These are phyloP conservation scores for Adansonia madagascariensis DNA, from an alignment of 441 rosid genomes.

Conservation along the genomic window DNA sequence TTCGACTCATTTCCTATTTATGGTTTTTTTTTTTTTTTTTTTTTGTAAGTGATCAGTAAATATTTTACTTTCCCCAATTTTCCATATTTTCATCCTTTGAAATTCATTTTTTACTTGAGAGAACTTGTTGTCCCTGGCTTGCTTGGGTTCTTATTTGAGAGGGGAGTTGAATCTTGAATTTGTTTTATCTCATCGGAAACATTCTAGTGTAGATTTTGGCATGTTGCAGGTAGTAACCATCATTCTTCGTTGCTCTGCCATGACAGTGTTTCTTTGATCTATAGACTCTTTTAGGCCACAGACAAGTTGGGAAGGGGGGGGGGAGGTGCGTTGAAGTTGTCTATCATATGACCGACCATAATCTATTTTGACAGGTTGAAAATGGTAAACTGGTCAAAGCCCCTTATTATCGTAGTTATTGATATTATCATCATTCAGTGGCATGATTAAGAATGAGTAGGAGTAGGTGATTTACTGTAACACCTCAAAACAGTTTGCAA, in stretches of 20 bases:
- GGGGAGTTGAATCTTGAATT: background rate
- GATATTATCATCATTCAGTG: background rate
- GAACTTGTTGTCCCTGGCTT: background rate
- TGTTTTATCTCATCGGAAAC: conserved; percentile 21
- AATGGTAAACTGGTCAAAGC: conserved; percentile 3
- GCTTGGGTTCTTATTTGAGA: background rate
- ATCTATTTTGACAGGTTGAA: conserved; percentile 20
- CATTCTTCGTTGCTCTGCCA: conserved; percentile 23
- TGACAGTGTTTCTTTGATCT: conserved; percentile 18
- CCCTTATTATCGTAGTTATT: background rate
- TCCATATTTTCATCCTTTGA: background rate
- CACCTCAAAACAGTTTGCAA: background rate
- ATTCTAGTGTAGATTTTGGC: conserved; percentile 20
- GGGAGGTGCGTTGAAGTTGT: conserved; percentile 33
- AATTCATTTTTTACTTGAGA: conserved; percentile 1
- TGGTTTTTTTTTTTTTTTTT: background rate
- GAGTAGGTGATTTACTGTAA: background rate
- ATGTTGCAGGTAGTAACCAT: conserved; percentile 40
- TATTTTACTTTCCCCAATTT: background rate
- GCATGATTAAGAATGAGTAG: background rate
- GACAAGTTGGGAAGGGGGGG: conserved; percentile 26
- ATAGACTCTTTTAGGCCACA: background rate
- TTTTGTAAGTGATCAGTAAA: background rate
- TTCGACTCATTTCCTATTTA: background rate
- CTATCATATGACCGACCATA: conserved; percentile 35